phyloP scores from a whole-genome alignment of 768 basidiomycete genomes.

The Boletus subcaerulescens region DNA sequence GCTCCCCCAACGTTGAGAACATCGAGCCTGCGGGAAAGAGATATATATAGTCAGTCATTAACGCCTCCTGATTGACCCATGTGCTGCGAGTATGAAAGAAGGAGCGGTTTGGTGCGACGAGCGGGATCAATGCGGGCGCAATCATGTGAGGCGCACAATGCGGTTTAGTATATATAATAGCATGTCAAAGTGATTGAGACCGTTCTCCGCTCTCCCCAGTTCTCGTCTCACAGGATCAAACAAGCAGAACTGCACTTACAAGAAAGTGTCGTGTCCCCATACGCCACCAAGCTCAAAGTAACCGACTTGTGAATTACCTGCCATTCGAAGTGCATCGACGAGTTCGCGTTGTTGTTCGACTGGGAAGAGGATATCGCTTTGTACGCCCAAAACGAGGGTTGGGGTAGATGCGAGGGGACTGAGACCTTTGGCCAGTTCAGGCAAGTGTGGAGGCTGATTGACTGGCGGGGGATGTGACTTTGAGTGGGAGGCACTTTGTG shows the following conservation, averaged over 20 bases:
- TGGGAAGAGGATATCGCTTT: constrained; percentile 95
- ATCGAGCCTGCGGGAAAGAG: constrained; percentile 55
- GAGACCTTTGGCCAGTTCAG: constrained; percentile 77
- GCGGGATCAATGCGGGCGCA: constrained; percentile 7
- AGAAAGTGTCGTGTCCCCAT: constrained; percentile 99
- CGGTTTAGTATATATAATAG: constrained; percentile 11
- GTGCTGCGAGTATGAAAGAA: not conserved
- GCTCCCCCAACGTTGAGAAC: constrained; percentile 89
- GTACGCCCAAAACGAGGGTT: constrained; percentile 86
- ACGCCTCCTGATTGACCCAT: not conserved
- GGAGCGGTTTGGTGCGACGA: not conserved
- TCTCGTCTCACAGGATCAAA: not conserved
- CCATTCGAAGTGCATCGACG: constrained; percentile 86
- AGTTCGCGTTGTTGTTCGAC: constrained; percentile 97
- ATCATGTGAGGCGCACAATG: not conserved
- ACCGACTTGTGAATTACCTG: constrained; percentile 84
- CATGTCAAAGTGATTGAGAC: not conserved
- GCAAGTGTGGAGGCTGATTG: constrained; percentile 71
- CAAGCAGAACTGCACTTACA: constrained; percentile 48
- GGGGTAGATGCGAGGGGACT: constrained; percentile 73
- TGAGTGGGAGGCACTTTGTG: constrained; percentile 46
- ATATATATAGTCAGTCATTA: constrained; percentile 10
- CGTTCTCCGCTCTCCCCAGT: not conserved
- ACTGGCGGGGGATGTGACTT: constrained; percentile 72
- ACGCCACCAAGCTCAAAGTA: constrained; percentile 98